phyloP scores from a whole-genome alignment of 1,284 basidiomycete genomes.

The Ustilago lituana region DNA sequence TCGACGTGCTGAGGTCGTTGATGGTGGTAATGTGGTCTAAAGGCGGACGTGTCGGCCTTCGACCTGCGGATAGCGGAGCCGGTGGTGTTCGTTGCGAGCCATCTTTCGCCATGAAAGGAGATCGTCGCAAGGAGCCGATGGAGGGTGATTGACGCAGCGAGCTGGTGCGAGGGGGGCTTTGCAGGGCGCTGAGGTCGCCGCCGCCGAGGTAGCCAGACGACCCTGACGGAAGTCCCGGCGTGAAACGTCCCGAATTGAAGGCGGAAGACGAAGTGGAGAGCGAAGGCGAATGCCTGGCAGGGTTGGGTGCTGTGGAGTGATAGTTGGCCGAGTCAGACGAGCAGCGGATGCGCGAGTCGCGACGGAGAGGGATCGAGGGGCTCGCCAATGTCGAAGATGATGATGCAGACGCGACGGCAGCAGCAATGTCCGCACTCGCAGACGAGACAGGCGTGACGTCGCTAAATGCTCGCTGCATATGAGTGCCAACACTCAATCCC shows the following conservation, averaged over 20 bases:
- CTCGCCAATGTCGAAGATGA: slow-evolving; percentile 3
- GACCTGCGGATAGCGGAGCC: background rate
- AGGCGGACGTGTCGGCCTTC: slow-evolving; percentile 7
- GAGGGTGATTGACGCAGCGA: slow-evolving; percentile 33
- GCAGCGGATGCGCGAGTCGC: slow-evolving; percentile 35
- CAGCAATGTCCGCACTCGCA: slow-evolving; percentile 3
- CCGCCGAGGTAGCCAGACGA: slow-evolving; percentile 8
- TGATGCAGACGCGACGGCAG: slow-evolving; percentile 11
- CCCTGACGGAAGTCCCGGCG: slow-evolving; percentile 1
- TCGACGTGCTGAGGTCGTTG: slow-evolving; percentile 18
- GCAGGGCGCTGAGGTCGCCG: slow-evolving; percentile 9
- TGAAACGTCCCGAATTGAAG: slow-evolving; percentile 17
- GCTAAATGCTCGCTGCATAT: slow-evolving; percentile 30
- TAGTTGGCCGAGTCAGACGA: slow-evolving; percentile 32
- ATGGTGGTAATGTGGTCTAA: slow-evolving; percentile 20
- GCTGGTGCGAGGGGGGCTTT: slow-evolving; percentile 28
- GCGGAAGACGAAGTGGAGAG: slow-evolving; percentile 16
- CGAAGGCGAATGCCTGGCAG: slow-evolving; percentile 12
- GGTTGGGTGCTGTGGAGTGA: background rate
- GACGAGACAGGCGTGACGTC: slow-evolving; percentile 28
- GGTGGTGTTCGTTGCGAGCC: slow-evolving; percentile 16
- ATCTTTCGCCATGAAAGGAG: slow-evolving; percentile 1
- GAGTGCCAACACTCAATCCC: slow-evolving; percentile 6
- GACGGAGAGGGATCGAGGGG: slow-evolving; percentile 31
- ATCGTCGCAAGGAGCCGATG: slow-evolving; percentile 9